These are phyloP conservation scores for Paxillus ammoniavirescens DNA, from an alignment of 768 basidiomycete species.

Conservation along the genomic window DNA sequence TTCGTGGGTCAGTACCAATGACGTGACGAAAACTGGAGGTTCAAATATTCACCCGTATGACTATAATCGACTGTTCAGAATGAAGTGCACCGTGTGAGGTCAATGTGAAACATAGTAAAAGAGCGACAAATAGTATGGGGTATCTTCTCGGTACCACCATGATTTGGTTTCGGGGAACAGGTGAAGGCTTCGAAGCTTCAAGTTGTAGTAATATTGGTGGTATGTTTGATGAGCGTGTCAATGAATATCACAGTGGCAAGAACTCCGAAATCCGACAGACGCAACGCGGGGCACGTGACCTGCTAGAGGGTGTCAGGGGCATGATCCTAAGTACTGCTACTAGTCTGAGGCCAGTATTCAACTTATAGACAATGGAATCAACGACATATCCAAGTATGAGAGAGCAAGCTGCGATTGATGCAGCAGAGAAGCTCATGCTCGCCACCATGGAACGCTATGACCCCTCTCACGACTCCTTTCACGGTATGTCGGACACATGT, in stretches of 20 bases:
- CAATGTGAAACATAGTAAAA: conserved; percentile 38
- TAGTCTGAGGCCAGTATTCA: too few species aligned
- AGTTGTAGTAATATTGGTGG: not conserved
- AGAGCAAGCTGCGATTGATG: conserved; percentile 52
- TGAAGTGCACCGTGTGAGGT: conserved; percentile 17
- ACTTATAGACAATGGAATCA: not conserved
- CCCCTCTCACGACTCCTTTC: conserved; percentile 76
- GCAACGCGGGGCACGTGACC: not conserved
- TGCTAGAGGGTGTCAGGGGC: not conserved
- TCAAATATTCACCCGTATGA: conserved; percentile 29
- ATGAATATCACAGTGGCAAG: conserved; percentile 5
- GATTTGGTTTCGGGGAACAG: conserved; percentile 2
- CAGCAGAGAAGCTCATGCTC: conserved; percentile 68
- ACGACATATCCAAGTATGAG: conserved; percentile 45
- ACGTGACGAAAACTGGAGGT: not conserved
- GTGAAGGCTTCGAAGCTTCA: not conserved
- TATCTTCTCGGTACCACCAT: conserved; percentile 20
- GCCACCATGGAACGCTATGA: conserved; percentile 76
- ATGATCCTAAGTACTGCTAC: too few species aligned
- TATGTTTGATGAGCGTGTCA: not conserved
- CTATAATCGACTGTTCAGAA: conserved; percentile 21
- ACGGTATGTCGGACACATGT: conserved; percentile 51
- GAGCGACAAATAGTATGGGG: conserved; percentile 38
- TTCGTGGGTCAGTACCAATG: conserved; percentile 5
- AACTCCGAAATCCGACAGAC: conserved; percentile 25